Base-by-base conservation (phyloP, 2,329 filamentous ascomycete genomes). In the Cadophora sp. region DNA sequence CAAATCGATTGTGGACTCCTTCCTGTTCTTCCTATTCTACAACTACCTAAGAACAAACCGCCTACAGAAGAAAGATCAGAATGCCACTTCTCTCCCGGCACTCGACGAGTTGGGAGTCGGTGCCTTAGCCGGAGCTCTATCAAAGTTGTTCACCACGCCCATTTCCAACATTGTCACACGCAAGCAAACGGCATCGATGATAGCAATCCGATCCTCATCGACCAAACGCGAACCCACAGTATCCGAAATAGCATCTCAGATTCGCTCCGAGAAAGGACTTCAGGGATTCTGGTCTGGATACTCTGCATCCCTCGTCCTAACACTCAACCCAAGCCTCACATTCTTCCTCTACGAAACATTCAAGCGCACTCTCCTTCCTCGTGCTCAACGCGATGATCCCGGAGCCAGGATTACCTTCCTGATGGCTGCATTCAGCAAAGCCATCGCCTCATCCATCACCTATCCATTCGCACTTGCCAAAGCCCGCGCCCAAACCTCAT, bases 391-490 rank as follows among this genome's bases (percentile, higher is more conserved):
- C 9, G 80, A 82, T 4, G 81, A 85, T 18, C 85, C 87, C 0
- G 83, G 84, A 0, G 79, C 86, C 0, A 79, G 79, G 51, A 74
- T 85, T 9, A 90, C 86, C 0, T 91, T 92, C 74, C 76, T 91
- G 1, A 78, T 91, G 13, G 93, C 94, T 0, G 93, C 93, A 0
- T 76, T 90, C 30, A 94, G 91, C 78, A 97, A 97, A 80, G 89
- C 89, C 0, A 81, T 90, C 27, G 93, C 93, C 0, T 92, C 89
- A 8, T 85, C 87, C 0, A 80, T 94, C 66, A 97, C 92, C 0
- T 97, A 97, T 76, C 94, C 94, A 0, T 90, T 97, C 77, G 91
- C 92, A 65, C 88, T 94, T 36, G 93, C 92, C n/a, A 95, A 95
- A 80, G 88, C 92, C 1, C 84, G 92, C 30, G 85, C 92, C 3